Base-by-base conservation (phyloP, 2,329 filamentous ascomycete genomes). In the Shiraia bambusicola region DNA sequence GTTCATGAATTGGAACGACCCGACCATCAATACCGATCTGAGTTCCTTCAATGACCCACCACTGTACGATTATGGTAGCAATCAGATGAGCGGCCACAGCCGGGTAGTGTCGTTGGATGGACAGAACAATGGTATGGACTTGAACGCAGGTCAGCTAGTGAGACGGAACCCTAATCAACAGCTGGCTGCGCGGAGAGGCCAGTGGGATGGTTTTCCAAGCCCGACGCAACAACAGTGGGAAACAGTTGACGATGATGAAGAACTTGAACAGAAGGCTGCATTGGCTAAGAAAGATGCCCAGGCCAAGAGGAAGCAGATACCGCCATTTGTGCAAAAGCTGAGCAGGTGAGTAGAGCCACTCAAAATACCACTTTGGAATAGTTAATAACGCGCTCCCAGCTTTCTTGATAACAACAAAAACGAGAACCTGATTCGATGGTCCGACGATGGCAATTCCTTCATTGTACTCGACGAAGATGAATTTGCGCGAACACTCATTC, bases 381-480 rank as follows among this genome's bases (percentile, higher is more conserved):
- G 12, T n/a, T 7, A 34, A 54, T 60, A 42, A 65, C 36, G n/a
- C 54, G 39, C 45, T 11, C 6, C 37, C 31, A 97, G 93, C 67
- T 98, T 97, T 62, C 79, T 98, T 11, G 91, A 98, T 59, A 86
- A 94, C 61, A 84, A 85, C 28, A 92, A 92, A 65, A 95, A 97
- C 63, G 92, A 90, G 2, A 89, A 96, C 25, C 76, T 97, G 34
- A 98, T 98, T 63, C 84, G 92, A 56, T 98, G 93, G 93, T 96
- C 93, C 0, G 88, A 95, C 58, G 89, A 92, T 61, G 93, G 93
- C 22, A 90, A 95, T 62, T 96, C 92, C 0, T 98, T 98, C 71
- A 87, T 97, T 42, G 92, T 98, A 3, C 74, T 97, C 7, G 92
- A 98, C 61, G 93, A 98, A 70, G 93, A 98, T 63, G 92, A 87